Evolutionary conservation across 345 rosid genomes (phyloP), one percentile per base, ranked within the genome.

Genomic region (Lumnitzera littorea): DNA sequence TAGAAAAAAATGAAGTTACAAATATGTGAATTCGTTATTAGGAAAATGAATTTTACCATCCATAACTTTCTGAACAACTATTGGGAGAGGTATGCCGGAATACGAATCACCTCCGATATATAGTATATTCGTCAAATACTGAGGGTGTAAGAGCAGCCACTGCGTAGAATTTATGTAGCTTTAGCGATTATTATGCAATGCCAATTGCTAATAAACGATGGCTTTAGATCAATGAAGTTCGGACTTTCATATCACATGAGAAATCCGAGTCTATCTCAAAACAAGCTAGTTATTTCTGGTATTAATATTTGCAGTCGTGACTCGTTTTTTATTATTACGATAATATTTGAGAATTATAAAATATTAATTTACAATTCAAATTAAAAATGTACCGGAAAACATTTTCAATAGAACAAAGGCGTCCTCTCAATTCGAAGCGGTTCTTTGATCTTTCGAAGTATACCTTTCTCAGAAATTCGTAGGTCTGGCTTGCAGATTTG

Each of bases 71-170:
- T 66, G 31, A 29, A 71, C 72, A 7, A 67, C 29, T 43, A 75
- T 71, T 1, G 79, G 79, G 27, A 71, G 70, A 41, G 79, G 70
- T n/a, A 71, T 64, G 54, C 76, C 79, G 3, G 79, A 75, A 23
- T 75, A 75, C 24, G 79, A 70, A 61, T 75, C 79, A 23, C 79
- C 76, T 20, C 79, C 79, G 13, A 75, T 55, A 60, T 60, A 74
- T 6, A 74, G 65, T 15, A 48, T 51, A 57, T 67, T 74, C 4
- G 59, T 31, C 41, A 47, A 23, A 51, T 17, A 74, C 25, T 74
- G 72, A 20, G 74, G 74, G 31, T 74, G 78, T 7, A 51, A 46
- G 1, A 63, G 9, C 46, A 74, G 14, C 72, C 72, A 70, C 78
- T 74, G 63, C 58, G 63, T 3, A 51, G 23, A 12, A 23, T 55